Conservation (phyloP, 192 early-diverging fungal species). For the Coemansia sp. region DNA sequence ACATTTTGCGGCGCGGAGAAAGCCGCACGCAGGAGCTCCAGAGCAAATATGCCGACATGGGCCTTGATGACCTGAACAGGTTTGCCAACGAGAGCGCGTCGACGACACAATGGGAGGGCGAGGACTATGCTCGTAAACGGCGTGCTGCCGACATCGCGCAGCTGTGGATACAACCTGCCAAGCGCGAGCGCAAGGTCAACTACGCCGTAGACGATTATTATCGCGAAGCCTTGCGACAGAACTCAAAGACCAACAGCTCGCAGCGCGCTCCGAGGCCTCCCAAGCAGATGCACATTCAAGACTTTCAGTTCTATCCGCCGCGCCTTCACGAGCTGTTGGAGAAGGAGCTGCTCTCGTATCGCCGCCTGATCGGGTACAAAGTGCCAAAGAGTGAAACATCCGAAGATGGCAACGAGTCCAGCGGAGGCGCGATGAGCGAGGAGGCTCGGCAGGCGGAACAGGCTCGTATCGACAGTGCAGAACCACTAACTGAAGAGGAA, state of each 20-base stretch:
- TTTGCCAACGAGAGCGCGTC: conserved; percentile 70
- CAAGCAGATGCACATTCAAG: conserved; percentile 70
- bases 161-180: conserved; percentile 91
- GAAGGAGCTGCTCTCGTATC: conserved; percentile 74
- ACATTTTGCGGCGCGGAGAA: conserved; percentile 86
- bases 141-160: conserved; percentile 39
- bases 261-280: conserved; percentile 66
- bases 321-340: conserved; percentile 79
- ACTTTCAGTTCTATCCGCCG: conserved; percentile 92
- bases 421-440: conserved; percentile 56
- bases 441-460: conserved; percentile 72
- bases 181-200: conserved; percentile 91
- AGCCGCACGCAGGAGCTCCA: conserved; percentile 88
- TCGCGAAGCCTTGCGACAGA: conserved; percentile 76
- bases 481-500: conserved; percentile 90
- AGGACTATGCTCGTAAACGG: conserved; percentile 85
- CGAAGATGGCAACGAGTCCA: conserved; percentile 32
- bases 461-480: conserved; percentile 81
- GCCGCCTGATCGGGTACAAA: conserved; percentile 72
- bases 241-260: conserved; percentile 60
- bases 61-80: conserved; percentile 91
- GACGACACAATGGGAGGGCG: conserved; percentile 95
- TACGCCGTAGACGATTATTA: conserved; percentile 93
- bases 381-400: conserved; percentile 55
- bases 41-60: conserved; percentile 84